Evolutionary conservation across 495 filamentous ascomycete genomes (phyloP), one percentile per base, ranked within the genome.

Genomic region (Podospora fimiseda): DNA sequence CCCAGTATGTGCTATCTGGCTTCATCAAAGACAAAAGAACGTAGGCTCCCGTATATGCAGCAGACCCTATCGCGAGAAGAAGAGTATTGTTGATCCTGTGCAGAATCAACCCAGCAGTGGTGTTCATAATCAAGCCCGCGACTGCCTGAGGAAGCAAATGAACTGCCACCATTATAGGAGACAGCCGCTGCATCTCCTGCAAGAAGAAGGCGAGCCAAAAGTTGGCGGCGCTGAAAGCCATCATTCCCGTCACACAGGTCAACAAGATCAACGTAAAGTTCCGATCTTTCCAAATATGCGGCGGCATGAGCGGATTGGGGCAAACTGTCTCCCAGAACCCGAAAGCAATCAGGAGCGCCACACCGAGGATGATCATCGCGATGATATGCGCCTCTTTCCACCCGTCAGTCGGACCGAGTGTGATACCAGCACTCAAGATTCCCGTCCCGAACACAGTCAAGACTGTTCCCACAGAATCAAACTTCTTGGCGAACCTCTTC

Each of bases 391-490:
- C 68, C 7, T 74, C 76, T 27, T 62, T 60, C 84, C 85, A 88
- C 19, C 84, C 83, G 42, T 84, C 66, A 8, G 63, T 60, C 7
- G 73, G 72, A 3, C 66, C 74, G 15, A 75, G 60, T 30, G 69
- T 69, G 43, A 88, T 72, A 8, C 73, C 76, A 16, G 80, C 78
- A 8, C 80, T 83, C 57, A 88, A 80, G 63, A 85, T 67, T 1
- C 81, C 83, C 56, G 84, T 80, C 1, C 85, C 85, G 44, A 78
- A 72, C 44, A 87, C 75, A 16, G 82, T 79, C 57, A 87, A 60
- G 14, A 75, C 58, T 1, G 82, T 83, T 0, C 84, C 85, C 16
- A 85, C 65, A 11, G 80, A 59, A 65, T 87, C 84, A 62, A 87
- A 81, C 48, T 65, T 68, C 61, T 74, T 80, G 40, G 85, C 22